Percentiles rank a stretch among this genome's conserved stretches.
phyloP scores from a whole-genome alignment of 2,329 filamentous ascomycete species.

The Stemphylium lycopersici region DNA sequence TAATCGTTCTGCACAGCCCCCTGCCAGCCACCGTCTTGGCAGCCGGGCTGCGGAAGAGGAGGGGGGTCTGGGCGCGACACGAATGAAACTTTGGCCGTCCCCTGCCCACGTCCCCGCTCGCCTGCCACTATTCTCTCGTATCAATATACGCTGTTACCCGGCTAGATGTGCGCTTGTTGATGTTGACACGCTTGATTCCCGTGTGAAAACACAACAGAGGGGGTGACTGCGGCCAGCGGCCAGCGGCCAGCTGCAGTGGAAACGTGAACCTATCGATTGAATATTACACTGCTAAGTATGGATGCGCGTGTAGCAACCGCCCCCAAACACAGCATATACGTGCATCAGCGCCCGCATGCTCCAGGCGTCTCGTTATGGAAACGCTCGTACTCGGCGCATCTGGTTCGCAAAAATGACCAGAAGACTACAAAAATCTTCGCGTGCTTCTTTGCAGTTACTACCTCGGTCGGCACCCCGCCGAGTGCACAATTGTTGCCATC shows the following conservation, averaged over 20 bases:
- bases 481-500: slow-evolving; percentile 1
- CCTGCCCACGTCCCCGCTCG: slow-evolving; percentile 1
- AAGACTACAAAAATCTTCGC: background rate
- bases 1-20: slow-evolving; percentile 33
- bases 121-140: background rate
- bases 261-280: background rate
- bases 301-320: background rate
- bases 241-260: too few species aligned
- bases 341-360: slow-evolving; percentile 12
- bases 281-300: slow-evolving; percentile 5
- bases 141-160: background rate
- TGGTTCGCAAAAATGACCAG: background rate
- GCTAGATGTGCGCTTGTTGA: background rate
- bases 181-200: background rate
- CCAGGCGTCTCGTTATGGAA: slow-evolving; percentile 13
- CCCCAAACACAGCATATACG: slow-evolving; percentile 2
- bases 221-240: too few species aligned
- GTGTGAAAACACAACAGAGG: too few species aligned
- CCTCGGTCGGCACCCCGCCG: background rate
- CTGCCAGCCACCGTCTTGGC: slow-evolving; percentile 23
- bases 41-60: slow-evolving; percentile 14
- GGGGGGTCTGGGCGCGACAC: slow-evolving; percentile 28
- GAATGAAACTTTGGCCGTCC: slow-evolving; percentile 23
- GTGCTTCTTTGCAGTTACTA: slow-evolving; percentile 2
- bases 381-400: slow-evolving; percentile 10